Conservation (phyloP, 257 asterid species). For the Nemophila menziesii region DNA sequence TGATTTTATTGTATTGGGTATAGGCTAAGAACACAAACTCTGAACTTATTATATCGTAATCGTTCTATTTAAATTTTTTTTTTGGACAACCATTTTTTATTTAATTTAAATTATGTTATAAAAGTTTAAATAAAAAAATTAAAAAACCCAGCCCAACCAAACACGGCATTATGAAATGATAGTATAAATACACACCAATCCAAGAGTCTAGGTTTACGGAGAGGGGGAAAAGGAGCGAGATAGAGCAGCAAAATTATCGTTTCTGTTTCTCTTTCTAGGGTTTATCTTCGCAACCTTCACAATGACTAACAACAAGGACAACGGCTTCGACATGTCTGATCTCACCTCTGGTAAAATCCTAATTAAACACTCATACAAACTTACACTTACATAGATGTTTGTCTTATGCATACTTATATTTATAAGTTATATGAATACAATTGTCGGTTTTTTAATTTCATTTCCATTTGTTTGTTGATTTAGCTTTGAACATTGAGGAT, state of each 20-base stretch:
- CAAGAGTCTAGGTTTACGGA: background rate
- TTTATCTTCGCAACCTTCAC: too few relatives aligned
- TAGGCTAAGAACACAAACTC: too few relatives aligned
- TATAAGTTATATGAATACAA: background rate
- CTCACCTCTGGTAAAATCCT: slow-evolving; percentile 22
- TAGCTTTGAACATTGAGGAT: slow-evolving; percentile 55
- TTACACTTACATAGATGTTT: background rate
- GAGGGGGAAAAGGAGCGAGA: background rate
- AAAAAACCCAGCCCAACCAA: too few relatives aligned
- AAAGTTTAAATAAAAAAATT: background rate
- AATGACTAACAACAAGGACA: slow-evolving; percentile 16
- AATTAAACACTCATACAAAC: background rate
- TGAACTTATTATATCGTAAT: too few relatives aligned
- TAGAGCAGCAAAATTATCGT: too few relatives aligned
- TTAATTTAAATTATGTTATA: too few relatives aligned
- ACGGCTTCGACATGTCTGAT: slow-evolving; percentile 22
- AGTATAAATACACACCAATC: background rate
- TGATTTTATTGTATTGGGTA: too few relatives aligned
- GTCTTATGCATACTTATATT: background rate
- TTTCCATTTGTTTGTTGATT: background rate
- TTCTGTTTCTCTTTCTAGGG: too few relatives aligned
- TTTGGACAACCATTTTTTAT: too few relatives aligned
- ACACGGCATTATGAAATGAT: background rate
- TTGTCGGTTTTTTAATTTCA: slow-evolving; percentile 6
- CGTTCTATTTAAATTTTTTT: too few relatives aligned